Percentiles rank a stretch among this genome's conserved stretches.
These are phyloP conservation scores for Acmispon strigosus DNA, from an alignment of 306 rosid species.

Conservation along the genomic window DNA sequence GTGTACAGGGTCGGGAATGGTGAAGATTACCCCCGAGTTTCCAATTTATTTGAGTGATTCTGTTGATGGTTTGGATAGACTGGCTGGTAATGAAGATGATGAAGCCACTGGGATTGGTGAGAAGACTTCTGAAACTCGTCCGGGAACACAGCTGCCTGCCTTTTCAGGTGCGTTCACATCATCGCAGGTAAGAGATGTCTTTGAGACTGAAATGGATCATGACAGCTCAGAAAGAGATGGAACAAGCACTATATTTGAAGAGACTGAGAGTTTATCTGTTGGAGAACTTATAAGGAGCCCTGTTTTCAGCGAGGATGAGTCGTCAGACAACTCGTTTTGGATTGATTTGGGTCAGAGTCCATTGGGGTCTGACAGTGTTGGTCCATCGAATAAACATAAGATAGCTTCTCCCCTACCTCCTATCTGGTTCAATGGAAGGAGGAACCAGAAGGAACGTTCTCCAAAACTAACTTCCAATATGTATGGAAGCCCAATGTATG, in stretches of 20 bases:
- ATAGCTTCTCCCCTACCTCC: slow-evolving; percentile 78
- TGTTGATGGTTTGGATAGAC: slow-evolving; percentile 65
- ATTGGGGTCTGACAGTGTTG: slow-evolving; percentile 57
- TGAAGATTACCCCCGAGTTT: slow-evolving; percentile 87
- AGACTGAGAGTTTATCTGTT: slow-evolving; percentile 75
- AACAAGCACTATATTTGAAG: slow-evolving; percentile 94
- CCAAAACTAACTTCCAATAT: slow-evolving; percentile 63
- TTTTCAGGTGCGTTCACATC: slow-evolving; percentile 90
- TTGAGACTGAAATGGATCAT: slow-evolving; percentile 89
- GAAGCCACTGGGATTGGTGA: slow-evolving; percentile 41
- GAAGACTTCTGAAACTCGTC: slow-evolving; percentile 53
- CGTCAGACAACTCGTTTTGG: slow-evolving; percentile 87
- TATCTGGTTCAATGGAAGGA: slow-evolving; percentile 64
- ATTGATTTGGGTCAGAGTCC: slow-evolving; percentile 99
- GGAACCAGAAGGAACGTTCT: slow-evolving; percentile 49
- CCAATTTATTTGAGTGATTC: slow-evolving; percentile 90
- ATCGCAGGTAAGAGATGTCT: slow-evolving; percentile 89
- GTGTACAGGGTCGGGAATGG: slow-evolving; percentile 89
- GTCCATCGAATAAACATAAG: slow-evolving; percentile 54
- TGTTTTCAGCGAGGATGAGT: slow-evolving; percentile 91
- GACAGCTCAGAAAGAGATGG: slow-evolving; percentile 89
- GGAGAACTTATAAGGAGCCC: slow-evolving; percentile 99
- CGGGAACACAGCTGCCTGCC: slow-evolving; percentile 72
- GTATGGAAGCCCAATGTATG: slow-evolving; percentile 73
- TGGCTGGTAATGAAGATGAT: slow-evolving; percentile 59